Conservation (phyloP, 495 filamentous ascomycete genomes). For the Astrothelium subdiscretum region DNA sequence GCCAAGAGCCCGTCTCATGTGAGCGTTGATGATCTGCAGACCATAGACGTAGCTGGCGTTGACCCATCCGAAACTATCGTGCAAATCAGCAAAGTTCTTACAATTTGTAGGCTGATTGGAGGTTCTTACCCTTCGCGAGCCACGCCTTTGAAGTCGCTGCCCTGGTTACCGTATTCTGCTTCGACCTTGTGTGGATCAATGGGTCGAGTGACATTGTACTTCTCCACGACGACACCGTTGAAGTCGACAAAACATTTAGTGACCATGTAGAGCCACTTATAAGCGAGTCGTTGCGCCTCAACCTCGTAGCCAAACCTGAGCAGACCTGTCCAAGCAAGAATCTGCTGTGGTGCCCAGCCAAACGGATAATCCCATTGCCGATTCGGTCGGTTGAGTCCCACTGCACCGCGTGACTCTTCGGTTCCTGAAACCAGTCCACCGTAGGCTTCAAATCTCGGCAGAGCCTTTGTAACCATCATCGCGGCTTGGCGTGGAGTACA, state of each 20-base stretch:
- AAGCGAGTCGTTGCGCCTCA: conserved; percentile 76
- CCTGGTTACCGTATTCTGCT: conserved; percentile 97
- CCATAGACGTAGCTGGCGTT: conserved; percentile 94
- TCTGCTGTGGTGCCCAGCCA: conserved; percentile 97
- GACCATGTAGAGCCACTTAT: conserved; percentile 96
- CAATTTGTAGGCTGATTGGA: not conserved
- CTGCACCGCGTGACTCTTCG: conserved; percentile 65
- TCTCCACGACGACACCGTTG: conserved; percentile 95
- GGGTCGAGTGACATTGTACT: conserved; percentile 88
- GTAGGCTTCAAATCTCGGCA: conserved; percentile 75
- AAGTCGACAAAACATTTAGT: conserved; percentile 95
- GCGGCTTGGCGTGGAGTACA: conserved; percentile 69
- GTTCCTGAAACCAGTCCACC: conserved; percentile 88
- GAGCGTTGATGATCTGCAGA: conserved; percentile 67
- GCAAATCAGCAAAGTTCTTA: conserved; percentile 19
- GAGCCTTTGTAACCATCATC: conserved; percentile 57
- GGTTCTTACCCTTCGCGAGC: conserved; percentile 76
- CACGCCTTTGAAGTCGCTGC: conserved; percentile 83
- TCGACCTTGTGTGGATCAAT: conserved; percentile 85
- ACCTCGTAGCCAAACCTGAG: conserved; percentile 81
- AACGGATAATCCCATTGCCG: conserved; percentile 97
- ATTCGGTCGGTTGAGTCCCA: conserved; percentile 75
- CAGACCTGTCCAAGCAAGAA: conserved; percentile 89
- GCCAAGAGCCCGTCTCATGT: conserved; percentile 76
- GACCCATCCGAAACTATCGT: conserved; percentile 86